A percentile compares a stretch with the other conserved stretches of the same genome.
These are phyloP conservation scores for Allium fistulosum DNA, from an alignment of 106 monocot genomes.

Conservation along the genomic window DNA sequence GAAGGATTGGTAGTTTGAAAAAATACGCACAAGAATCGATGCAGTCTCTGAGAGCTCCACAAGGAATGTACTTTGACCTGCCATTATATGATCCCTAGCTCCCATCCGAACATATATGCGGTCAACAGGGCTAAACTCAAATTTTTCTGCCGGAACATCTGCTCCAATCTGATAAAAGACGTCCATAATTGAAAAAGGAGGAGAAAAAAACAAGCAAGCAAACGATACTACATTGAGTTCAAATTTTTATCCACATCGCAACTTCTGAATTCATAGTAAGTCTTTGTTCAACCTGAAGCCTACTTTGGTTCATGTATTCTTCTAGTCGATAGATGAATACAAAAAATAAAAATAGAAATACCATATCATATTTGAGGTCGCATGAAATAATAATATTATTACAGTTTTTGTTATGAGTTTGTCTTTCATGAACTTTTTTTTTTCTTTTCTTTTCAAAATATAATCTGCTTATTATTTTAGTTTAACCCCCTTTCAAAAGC, in stretches of 20 bases:
- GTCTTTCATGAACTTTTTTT: no score
- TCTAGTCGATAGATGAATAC: background rate
- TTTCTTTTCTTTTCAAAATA: no score
- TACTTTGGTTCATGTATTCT: no score
- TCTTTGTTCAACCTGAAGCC: no score
- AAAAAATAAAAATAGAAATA: constrained; percentile 1
- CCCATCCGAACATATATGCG: constrained; percentile 97
- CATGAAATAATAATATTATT: background rate
- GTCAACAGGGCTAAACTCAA: constrained; percentile 78
- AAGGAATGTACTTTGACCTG: constrained; percentile 91
- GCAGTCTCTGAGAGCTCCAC: constrained; percentile 93
- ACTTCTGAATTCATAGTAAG: no score
- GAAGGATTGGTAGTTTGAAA: background rate
- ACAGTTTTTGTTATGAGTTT: background rate
- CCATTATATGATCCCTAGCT: constrained; percentile 84
- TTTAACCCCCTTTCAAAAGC: no score
- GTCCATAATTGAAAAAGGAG: no score
- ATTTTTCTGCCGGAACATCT: constrained; percentile 85
- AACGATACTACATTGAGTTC: no score
- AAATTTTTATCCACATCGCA: no score
- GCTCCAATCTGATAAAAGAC: constrained; percentile 63
- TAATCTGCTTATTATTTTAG: no score
- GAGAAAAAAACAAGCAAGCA: no score
- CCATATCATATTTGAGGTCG: no score
- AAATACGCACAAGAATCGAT: constrained; percentile 63